phyloP scores from a whole-genome alignment of 208 protist species.

The Acanthamoeba triangularis region DNA sequence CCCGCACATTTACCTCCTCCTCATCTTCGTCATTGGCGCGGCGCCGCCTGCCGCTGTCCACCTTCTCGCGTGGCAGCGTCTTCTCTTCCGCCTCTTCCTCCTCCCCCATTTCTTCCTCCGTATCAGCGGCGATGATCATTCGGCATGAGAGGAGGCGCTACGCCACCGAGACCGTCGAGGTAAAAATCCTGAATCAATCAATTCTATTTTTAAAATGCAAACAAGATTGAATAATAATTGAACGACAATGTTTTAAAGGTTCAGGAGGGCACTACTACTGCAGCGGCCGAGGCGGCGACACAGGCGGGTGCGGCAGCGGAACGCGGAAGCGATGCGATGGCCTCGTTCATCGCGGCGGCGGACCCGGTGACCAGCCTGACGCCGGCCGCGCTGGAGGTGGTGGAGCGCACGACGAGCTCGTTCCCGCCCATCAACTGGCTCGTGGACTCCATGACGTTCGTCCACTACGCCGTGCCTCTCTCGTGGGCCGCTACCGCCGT shows the following conservation, averaged over 20 bases:
- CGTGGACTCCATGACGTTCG: not conserved
- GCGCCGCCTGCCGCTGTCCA: not conserved
- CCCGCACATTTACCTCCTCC: not conserved
- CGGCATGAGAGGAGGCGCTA: not conserved
- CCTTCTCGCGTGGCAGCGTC: not conserved
- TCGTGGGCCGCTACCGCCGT: not conserved
- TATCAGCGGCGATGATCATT: not conserved
- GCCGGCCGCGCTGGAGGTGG: not conserved
- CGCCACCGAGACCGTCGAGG: not conserved
- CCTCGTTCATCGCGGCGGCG: not conserved
- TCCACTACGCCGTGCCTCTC: slow-evolving; percentile 20
- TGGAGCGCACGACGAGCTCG: not conserved
- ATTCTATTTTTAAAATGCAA: not conserved
- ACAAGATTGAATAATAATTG: not conserved
- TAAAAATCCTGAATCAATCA: not conserved
- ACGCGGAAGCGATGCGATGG: not conserved
- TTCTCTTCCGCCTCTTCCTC: not conserved
- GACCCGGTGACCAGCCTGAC: not conserved
- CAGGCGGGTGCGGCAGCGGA: not conserved
- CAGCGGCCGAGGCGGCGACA: not conserved
- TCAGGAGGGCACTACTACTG: not conserved
- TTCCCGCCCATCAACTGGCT: slow-evolving; percentile 42
- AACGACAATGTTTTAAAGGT: no score
- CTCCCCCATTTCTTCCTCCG: not conserved
- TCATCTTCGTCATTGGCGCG: not conserved